Evolutionary conservation across 805 yeast species (phyloP).

Genomic region (Saturnispora besseyi): DNA sequence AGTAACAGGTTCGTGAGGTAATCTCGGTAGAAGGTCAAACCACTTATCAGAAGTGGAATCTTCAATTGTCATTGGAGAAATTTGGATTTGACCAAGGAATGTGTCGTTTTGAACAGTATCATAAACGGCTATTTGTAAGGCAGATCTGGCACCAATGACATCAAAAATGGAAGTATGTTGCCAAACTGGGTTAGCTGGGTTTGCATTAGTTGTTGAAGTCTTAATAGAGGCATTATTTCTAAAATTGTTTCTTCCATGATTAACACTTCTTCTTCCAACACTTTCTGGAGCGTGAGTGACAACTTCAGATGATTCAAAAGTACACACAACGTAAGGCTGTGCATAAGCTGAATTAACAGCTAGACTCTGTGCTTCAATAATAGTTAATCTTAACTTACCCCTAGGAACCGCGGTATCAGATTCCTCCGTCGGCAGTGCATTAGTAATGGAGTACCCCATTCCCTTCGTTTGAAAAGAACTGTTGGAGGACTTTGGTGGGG

Average conservation of each 20-base stretch:
- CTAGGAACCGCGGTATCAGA: constrained; percentile 41
- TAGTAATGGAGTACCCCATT: constrained; percentile 15
- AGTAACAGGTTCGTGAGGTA: constrained; percentile 61
- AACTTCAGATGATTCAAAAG: constrained; percentile 85
- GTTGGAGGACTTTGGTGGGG: not conserved
- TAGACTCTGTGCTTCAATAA: constrained; percentile 71
- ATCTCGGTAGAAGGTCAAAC: constrained; percentile 66
- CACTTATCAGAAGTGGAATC: constrained; percentile 51
- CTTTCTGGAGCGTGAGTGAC: constrained; percentile 74
- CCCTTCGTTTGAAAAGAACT: constrained; percentile 17
- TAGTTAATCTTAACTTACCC: constrained; percentile 76
- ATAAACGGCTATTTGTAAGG: constrained; percentile 82
- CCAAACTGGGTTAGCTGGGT: constrained; percentile 68
- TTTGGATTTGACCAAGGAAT: constrained; percentile 76
- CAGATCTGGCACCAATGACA: constrained; percentile 76
- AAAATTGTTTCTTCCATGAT: constrained; percentile 1
- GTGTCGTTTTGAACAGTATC: constrained; percentile 76
- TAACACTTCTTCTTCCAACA: constrained; percentile 14
- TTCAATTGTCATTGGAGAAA: constrained; percentile 51
- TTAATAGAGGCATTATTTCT: constrained; percentile 21
- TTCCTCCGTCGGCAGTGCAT: constrained; percentile 16
- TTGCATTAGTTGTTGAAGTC: constrained; percentile 16
- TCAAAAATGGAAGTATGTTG: constrained; percentile 90
- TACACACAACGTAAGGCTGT: constrained; percentile 83
- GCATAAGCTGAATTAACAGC: constrained; percentile 44